These are phyloP conservation scores for Miscanthus sacchariflorus DNA, from an alignment of 202 grass and related monocot species.

Conservation along the genomic window DNA sequence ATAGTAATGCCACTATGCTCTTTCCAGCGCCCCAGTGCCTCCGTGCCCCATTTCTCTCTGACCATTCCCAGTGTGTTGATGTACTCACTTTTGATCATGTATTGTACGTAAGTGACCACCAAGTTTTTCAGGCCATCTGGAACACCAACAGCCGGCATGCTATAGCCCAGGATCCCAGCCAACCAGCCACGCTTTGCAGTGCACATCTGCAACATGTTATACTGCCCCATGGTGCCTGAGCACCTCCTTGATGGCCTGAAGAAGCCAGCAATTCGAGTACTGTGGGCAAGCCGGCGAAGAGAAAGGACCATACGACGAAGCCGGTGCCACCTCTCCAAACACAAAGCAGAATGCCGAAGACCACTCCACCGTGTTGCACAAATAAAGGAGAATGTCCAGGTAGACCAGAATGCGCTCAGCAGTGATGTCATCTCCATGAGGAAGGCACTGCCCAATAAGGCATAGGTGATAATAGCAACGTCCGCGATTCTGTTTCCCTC, in stretches of 20 bases:
- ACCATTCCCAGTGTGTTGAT: slow-evolving; percentile 22
- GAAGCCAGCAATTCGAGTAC: neutral
- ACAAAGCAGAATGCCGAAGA: neutral
- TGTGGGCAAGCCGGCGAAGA: neutral
- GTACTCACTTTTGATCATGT: accelerated
- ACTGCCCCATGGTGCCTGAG: slow-evolving; percentile 13
- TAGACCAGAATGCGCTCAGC: slow-evolving; percentile 10
- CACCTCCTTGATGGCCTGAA: slow-evolving; percentile 26
- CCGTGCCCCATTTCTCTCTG: slow-evolving; percentile 42
- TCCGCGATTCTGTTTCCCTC: neutral
- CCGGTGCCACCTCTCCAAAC: neutral
- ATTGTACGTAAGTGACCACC: neutral
- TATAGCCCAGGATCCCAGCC: neutral
- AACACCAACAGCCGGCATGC: neutral
- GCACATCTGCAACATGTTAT: slow-evolving; percentile 28
- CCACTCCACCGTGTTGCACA: neutral
- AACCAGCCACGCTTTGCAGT: neutral
- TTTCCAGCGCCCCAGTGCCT: neutral
- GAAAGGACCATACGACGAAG: slow-evolving; percentile 1
- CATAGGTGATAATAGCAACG: neutral
- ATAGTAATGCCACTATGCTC: neutral
- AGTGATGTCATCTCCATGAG: slow-evolving; percentile 7
- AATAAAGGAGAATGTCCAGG: slow-evolving; percentile 31
- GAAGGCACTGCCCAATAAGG: slow-evolving; percentile 10
- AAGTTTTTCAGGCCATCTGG: neutral